Conservation (phyloP, 1,139 yeast species). For the Magnusiomyces tetraspermus region DNA sequence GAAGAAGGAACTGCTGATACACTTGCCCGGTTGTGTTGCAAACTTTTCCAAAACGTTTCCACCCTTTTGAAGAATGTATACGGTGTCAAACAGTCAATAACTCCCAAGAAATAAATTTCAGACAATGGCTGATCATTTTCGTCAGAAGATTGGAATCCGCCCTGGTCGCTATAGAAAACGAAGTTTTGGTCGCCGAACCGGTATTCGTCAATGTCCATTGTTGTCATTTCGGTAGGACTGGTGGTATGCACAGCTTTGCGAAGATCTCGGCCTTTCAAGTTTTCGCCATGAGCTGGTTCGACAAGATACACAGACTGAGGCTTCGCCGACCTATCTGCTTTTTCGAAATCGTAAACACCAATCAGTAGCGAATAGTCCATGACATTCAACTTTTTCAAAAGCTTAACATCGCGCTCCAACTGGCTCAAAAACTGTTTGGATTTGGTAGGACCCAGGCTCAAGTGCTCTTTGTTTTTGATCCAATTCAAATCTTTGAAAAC, state of each 20-base stretch:
- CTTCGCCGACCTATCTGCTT: constrained; percentile 38
- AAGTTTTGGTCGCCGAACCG: constrained; percentile 30
- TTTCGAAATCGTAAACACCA: constrained; percentile 71
- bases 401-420: constrained; percentile 63
- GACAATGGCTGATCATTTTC: constrained; percentile 51
- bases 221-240: constrained; percentile 31
- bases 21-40: constrained; percentile 57
- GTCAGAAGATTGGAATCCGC: constrained; percentile 76
- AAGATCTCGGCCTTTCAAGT: constrained; percentile 29
- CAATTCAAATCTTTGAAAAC: constrained; percentile 83
- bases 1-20: constrained; percentile 85
- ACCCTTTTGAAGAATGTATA: constrained; percentile 67
- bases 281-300: constrained; percentile 27
- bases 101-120: constrained; percentile 80
- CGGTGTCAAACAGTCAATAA: constrained; percentile 86
- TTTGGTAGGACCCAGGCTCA: constrained; percentile 67
- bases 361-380: constrained; percentile 92
- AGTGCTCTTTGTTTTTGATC: constrained; percentile 53
- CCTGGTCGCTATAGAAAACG: constrained; percentile 70
- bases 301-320: constrained; percentile 34
- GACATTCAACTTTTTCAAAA: constrained; percentile 64
- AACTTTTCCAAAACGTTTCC: constrained; percentile 79
- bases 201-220: constrained; percentile 29
- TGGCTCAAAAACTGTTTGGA: constrained; percentile 53
- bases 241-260: constrained; percentile 33